A percentile compares a stretch with the other conserved stretches of the same genome.
These are phyloP conservation scores for Pyricularia sp. DNA, from an alignment of 2,329 filamentous ascomycete species.

Conservation along the genomic window DNA sequence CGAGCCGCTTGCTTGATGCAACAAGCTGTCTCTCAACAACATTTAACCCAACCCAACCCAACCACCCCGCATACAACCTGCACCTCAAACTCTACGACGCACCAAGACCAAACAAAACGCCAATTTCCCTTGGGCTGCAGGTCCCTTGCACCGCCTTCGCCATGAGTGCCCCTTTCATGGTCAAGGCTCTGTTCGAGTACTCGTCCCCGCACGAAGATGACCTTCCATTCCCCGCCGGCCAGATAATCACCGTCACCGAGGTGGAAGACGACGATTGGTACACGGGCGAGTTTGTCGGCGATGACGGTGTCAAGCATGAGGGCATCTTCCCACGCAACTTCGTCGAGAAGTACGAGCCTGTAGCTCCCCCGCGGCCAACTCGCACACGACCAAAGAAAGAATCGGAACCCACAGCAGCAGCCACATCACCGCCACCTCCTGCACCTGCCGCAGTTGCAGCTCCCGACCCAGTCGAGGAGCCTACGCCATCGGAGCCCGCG, in stretches of 20 bases:
- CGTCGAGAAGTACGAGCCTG: conserved; percentile 91
- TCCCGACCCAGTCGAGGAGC: conserved; percentile 21
- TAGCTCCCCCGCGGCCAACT: conserved; percentile 75
- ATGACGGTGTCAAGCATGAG: conserved; percentile 62
- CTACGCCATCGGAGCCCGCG: conserved; percentile 11
- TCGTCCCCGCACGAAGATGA: conserved; percentile 89
- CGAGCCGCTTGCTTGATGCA: neutral
- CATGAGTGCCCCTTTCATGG: conserved; percentile 78
- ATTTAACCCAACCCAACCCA: neutral
- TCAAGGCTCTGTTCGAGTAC: conserved; percentile 95
- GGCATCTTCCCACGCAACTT: conserved; percentile 96
- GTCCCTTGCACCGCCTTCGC: conserved; percentile 10
- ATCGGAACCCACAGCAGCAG: conserved; percentile 17
- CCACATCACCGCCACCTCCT: conserved; percentile 24
- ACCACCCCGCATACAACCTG: neutral
- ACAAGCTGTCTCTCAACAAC: neutral
- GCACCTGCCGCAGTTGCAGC: conserved; percentile 20
- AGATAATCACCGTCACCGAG: conserved; percentile 89
- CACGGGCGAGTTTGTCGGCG: conserved; percentile 75
- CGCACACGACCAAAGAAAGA: conserved; percentile 66
- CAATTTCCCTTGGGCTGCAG: neutral
- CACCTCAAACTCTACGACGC: neutral
- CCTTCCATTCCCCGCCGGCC: conserved; percentile 73
- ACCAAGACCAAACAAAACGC: neutral
- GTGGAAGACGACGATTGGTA: conserved; percentile 95